Evolutionary conservation across 495 filamentous ascomycete genomes (phyloP).

Genomic region (Podospora australis): DNA sequence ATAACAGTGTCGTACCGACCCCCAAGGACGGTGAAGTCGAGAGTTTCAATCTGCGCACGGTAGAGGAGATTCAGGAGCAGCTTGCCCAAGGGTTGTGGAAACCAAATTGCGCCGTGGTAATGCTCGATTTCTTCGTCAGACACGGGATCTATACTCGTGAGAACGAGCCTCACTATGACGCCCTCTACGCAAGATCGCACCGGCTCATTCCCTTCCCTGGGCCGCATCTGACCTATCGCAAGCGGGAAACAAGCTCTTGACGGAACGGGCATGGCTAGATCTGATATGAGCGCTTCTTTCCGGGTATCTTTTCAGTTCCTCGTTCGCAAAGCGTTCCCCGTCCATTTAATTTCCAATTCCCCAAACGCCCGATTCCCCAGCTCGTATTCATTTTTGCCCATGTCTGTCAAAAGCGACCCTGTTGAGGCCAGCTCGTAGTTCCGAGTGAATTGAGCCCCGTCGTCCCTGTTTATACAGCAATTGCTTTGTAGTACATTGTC

Average conservation of each 20-base stretch:
- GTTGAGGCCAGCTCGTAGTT: no score
- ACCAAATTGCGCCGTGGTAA: slow-evolving; percentile 80
- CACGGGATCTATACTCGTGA: slow-evolving; percentile 75
- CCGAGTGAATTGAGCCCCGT: no score
- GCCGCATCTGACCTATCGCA: slow-evolving; percentile 39
- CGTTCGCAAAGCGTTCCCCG: slow-evolving; percentile 3
- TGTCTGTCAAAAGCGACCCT: not conserved
- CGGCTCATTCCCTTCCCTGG: slow-evolving; percentile 76
- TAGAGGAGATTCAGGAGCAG: slow-evolving; percentile 66
- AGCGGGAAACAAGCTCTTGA: slow-evolving; percentile 5
- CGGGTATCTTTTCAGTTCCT: slow-evolving; percentile 22
- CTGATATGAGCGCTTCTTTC: slow-evolving; percentile 7
- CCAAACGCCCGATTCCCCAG: slow-evolving; percentile 13
- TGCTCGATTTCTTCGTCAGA: slow-evolving; percentile 86
- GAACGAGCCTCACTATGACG: slow-evolving; percentile 75
- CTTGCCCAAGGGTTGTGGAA: slow-evolving; percentile 76
- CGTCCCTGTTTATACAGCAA: no score
- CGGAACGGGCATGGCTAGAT: slow-evolving; percentile 1
- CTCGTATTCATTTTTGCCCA: not conserved
- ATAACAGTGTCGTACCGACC: slow-evolving; percentile 50
- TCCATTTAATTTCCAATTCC: slow-evolving; percentile 5
- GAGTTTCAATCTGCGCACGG: slow-evolving; percentile 67
- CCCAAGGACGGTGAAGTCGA: slow-evolving; percentile 87
- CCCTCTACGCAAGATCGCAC: slow-evolving; percentile 71
- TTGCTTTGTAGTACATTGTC: no score